Conservation (phyloP, 2,329 filamentous ascomycete genomes). For the Stagonosporopsis cucurbitacearum region DNA sequence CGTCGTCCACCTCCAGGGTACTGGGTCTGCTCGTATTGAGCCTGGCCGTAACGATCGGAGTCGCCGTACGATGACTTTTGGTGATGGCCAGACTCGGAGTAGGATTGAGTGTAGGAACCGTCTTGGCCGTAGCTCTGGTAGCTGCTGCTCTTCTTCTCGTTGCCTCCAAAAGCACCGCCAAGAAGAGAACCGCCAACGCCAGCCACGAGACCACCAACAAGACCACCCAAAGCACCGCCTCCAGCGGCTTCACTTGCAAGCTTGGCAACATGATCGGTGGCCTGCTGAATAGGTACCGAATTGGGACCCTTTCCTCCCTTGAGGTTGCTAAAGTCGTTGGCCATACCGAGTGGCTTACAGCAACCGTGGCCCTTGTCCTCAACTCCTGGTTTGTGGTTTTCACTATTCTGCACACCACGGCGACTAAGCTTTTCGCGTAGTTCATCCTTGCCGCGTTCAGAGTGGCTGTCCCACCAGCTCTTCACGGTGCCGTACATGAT, state of each 20-base stretch:
- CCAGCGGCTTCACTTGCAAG: slow-evolving; percentile 66
- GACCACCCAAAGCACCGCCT: slow-evolving; percentile 70
- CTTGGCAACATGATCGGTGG: slow-evolving; percentile 54
- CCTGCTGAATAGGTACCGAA: slow-evolving; percentile 37
- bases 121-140: slow-evolving; percentile 63
- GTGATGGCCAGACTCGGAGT: slow-evolving; percentile 67
- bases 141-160: slow-evolving; percentile 62
- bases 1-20: slow-evolving; percentile 64
- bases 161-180: slow-evolving; percentile 62
- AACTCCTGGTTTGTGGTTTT: slow-evolving; percentile 87
- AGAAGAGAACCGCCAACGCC: slow-evolving; percentile 67
- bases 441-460: slow-evolving; percentile 66
- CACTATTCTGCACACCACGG: slow-evolving; percentile 74
- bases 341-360: slow-evolving; percentile 78
- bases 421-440: slow-evolving; percentile 79
- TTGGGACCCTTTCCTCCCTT: slow-evolving; percentile 53
- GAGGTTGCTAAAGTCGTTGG: slow-evolving; percentile 59
- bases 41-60: slow-evolving; percentile 64
- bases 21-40: slow-evolving; percentile 65
- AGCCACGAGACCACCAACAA: slow-evolving; percentile 72
- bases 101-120: slow-evolving; percentile 66
- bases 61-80: slow-evolving; percentile 40
- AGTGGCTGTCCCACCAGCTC: slow-evolving; percentile 80
- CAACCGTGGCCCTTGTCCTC: slow-evolving; percentile 87
- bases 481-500: slow-evolving; percentile 82